Conservation (phyloP, 768 basidiomycete genomes). For the Punctularia strigosozonata region DNA sequence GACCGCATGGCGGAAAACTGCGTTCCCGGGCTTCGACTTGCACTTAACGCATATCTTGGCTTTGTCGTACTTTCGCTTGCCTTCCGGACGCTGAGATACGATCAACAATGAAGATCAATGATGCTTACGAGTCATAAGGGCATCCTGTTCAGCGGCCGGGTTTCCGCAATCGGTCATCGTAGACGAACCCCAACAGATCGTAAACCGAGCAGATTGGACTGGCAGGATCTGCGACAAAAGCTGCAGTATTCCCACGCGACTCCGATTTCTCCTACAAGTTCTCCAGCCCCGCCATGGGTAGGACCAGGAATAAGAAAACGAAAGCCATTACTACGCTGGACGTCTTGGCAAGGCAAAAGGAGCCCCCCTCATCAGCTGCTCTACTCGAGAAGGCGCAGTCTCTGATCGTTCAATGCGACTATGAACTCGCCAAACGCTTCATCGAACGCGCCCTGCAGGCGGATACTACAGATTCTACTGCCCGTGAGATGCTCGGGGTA, state of each 20-base stretch:
- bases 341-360: too few species aligned
- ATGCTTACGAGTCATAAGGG: constrained; percentile 54
- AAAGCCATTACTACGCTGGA: too few species aligned
- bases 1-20: constrained; percentile 69
- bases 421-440: constrained; percentile 69
- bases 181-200: too few species aligned
- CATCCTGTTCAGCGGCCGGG: constrained; percentile 44
- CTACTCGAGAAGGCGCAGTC: constrained; percentile 69
- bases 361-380: constrained; percentile 26
- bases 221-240: too few species aligned
- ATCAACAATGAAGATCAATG: background rate
- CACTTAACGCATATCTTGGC: constrained; percentile 64
- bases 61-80: constrained; percentile 55
- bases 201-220: too few species aligned
- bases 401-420: constrained; percentile 78
- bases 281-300: too few species aligned
- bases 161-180: constrained; percentile 37
- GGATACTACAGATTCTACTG: constrained; percentile 51
- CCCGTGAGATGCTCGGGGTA: constrained; percentile 73
- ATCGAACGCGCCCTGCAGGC: constrained; percentile 53
- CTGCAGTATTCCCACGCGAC: too few species aligned
- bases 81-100: constrained; percentile 21
- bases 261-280: too few species aligned
- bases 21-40: constrained; percentile 48
- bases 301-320: too few species aligned